These are phyloP conservation scores for Wickerhamomyces xylosicus DNA, from an alignment of 805 yeast genomes.

Conservation along the genomic window DNA sequence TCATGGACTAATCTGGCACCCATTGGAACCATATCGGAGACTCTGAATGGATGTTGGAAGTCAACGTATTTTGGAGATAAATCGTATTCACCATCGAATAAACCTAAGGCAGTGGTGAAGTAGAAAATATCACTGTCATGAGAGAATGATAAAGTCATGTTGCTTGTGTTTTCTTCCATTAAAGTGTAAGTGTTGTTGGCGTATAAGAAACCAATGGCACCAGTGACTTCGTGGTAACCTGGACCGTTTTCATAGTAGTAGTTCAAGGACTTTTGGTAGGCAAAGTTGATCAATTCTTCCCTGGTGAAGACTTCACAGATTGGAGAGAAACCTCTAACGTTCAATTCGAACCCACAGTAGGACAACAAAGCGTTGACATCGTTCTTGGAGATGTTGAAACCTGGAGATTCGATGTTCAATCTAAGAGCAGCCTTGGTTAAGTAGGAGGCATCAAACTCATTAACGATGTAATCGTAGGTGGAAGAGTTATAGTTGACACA, in stretches of 20 bases:
- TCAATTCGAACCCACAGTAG: constrained; percentile 69
- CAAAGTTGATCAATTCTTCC: constrained; percentile 53
- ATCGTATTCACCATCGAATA: constrained; percentile 26
- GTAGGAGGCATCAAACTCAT: constrained; percentile 22
- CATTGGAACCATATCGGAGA: constrained; percentile 43
- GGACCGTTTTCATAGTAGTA: constrained; percentile 55
- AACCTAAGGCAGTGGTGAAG: constrained; percentile 54
- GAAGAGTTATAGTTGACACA: constrained; percentile 28
- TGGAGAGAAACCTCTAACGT: constrained; percentile 54
- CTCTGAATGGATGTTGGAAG: constrained; percentile 37
- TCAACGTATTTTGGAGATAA: constrained; percentile 34
- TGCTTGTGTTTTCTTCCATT: constrained; percentile 35
- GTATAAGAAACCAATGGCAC: constrained; percentile 52
- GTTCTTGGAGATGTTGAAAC: constrained; percentile 35
- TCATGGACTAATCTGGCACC: constrained; percentile 45
- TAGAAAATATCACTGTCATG: constrained; percentile 65
- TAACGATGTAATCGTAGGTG: constrained; percentile 9
- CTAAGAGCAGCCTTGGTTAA: constrained; percentile 46
- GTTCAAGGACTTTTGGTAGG: constrained; percentile 48
- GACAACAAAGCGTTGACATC: constrained; percentile 47
- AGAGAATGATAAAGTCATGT: constrained; percentile 58
- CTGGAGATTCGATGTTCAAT: constrained; percentile 43
- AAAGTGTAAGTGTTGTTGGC: constrained; percentile 40
- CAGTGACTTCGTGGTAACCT: constrained; percentile 43
- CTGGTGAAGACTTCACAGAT: constrained; percentile 61